A percentile compares a stretch with the other conserved stretches of the same genome.
These are phyloP conservation scores for Triangularia setosa DNA, from an alignment of 2,329 filamentous ascomycete genomes.

Conservation along the genomic window DNA sequence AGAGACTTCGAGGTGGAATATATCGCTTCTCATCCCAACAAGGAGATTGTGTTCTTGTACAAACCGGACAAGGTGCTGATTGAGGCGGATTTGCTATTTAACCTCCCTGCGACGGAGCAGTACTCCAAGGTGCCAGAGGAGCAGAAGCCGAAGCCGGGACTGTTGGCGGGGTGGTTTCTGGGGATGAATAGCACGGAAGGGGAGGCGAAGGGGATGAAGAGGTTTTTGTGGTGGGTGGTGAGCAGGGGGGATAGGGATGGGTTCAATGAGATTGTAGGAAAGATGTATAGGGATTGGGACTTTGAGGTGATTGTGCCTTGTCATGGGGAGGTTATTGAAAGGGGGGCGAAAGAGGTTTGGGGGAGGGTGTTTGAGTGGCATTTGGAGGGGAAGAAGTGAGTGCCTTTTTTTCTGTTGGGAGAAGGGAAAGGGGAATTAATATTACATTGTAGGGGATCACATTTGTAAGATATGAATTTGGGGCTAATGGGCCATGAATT, in stretches of 20 bases:
- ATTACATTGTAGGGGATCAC: neutral
- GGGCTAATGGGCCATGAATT: neutral
- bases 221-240: conserved; percentile 75
- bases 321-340: conserved; percentile 85
- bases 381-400: conserved; percentile 41
- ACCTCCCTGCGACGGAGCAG: conserved; percentile 82
- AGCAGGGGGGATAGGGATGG: conserved; percentile 57
- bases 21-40: conserved; percentile 73
- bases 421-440: neutral
- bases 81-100: conserved; percentile 88
- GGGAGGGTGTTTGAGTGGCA: conserved; percentile 81
- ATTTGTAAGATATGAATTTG: neutral
- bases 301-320: conserved; percentile 85
- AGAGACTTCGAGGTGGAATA: conserved; percentile 83
- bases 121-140: conserved; percentile 59
- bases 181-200: conserved; percentile 60
- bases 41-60: conserved; percentile 85
- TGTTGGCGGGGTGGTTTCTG: conserved; percentile 43
- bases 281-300: conserved; percentile 70
- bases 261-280: conserved; percentile 65
- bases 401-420: neutral
- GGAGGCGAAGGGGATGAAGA: conserved; percentile 68
- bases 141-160: conserved; percentile 35
- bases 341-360: conserved; percentile 68
- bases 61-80: conserved; percentile 76